Conservation (phyloP, 2,329 filamentous ascomycete species). For the Pochonia chlamydosporia region DNA sequence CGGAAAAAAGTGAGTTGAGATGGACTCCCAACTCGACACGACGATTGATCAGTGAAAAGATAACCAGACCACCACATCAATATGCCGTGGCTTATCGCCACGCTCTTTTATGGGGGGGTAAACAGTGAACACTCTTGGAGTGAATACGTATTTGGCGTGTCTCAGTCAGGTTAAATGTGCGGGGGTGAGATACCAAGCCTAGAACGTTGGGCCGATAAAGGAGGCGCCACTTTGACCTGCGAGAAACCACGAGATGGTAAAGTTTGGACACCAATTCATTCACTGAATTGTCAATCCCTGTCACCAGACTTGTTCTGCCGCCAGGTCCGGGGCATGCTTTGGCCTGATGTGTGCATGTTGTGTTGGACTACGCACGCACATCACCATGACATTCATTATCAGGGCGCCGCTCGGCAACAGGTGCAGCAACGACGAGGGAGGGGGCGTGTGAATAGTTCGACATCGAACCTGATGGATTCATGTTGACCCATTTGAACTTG, state of each 20-base stretch:
- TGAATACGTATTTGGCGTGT: background rate
- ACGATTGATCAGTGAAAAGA: background rate
- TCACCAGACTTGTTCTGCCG: too few relatives aligned
- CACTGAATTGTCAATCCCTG: too few relatives aligned
- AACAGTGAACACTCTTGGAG: background rate
- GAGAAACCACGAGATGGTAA: background rate
- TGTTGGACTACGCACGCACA: too few relatives aligned
- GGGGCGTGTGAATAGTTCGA: background rate
- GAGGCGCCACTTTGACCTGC: conserved; percentile 4
- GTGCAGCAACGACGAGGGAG: background rate
- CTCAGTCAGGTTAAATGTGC: conserved; percentile 3
- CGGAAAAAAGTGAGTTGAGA: background rate
- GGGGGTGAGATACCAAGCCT: conserved; percentile 3
- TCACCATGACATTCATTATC: too few relatives aligned
- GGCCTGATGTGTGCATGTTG: too few relatives aligned
- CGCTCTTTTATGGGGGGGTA: background rate
- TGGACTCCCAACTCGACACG: too few relatives aligned
- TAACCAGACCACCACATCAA: background rate
- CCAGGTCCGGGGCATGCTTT: too few relatives aligned
- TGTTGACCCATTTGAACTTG: too few relatives aligned
- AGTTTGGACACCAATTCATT: background rate
- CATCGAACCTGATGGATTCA: too few relatives aligned
- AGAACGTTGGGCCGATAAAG: conserved; percentile 7
- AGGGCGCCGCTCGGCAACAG: background rate
- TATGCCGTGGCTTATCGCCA: conserved; percentile 1